Base-by-base conservation (phyloP, 2,329 filamentous ascomycete species). In the Cladosporium sp. region DNA sequence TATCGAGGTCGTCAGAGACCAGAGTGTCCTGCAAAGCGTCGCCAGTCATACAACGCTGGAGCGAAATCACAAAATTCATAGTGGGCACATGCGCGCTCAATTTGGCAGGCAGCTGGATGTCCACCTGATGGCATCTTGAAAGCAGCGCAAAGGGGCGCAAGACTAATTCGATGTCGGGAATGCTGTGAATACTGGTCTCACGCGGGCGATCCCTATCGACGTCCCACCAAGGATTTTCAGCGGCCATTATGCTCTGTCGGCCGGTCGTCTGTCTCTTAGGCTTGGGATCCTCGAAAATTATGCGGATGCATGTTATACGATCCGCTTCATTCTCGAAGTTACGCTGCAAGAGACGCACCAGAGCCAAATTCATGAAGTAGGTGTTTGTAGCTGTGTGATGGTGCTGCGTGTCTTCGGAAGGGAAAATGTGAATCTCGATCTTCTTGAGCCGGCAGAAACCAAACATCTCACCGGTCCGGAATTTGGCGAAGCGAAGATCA, bases 381-480 rank as follows among this genome's bases (percentile, higher is more conserved):
- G 68, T 69, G 58, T 66, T 66, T 53, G 69, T 58, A 1, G 62
- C 50, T 2, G 61, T 60, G 39, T 65, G 63, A 35, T 65, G 62
- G n/a, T 61, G 61, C 20, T 57, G 57, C 13, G 56, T 48, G 7
- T 35, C 47, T 12, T 48, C 45, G 2, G 61, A 39, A 9, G 65
- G 66, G 39, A 62, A 64, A 52, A 71, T 67, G 15, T 45, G 40
- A 50, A 70, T 61, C 12, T 63, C 35, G 28, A 70, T 57, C 56
- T 67, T 67, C 63, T 68, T 70, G 32, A 70, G 34, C 9, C 62
- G 57, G 6, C 60, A 45, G 54, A 71, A 67, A 15, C 65, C 66
- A 32, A 65, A 70, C 6, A 62, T 57, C 6, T 66, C 61, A 24
- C 59, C 56, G 15, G 58, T 37, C 5, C 50, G 50, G 60, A 70